These are phyloP conservation scores for Penicillium sp. DNA, from an alignment of 2,329 filamentous ascomycete genomes.

Conservation along the genomic window DNA sequence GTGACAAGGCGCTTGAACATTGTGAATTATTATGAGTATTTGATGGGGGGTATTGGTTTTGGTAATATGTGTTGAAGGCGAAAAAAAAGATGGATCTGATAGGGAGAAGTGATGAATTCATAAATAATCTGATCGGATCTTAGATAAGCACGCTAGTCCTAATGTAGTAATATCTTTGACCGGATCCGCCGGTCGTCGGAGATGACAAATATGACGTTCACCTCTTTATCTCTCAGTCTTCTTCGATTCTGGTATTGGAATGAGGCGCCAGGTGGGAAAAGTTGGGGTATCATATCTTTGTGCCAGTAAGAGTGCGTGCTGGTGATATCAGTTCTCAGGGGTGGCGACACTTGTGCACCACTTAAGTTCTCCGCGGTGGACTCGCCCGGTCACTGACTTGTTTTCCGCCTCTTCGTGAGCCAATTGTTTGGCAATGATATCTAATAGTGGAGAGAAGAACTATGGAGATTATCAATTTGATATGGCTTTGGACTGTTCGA, in stretches of 20 bases:
- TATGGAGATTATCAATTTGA: neutral
- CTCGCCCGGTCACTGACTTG: slow-evolving; percentile 9
- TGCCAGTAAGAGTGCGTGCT: slow-evolving; percentile 1
- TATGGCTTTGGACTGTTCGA: neutral
- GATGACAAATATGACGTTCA: slow-evolving; percentile 17
- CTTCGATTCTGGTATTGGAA: neutral
- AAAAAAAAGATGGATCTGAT: slow-evolving; percentile 22
- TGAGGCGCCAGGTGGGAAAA: neutral
- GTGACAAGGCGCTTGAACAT: slow-evolving; percentile 61
- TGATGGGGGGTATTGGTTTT: slow-evolving; percentile 2
- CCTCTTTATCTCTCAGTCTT: neutral
- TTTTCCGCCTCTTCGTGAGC: slow-evolving; percentile 17
- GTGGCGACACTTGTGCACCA: slow-evolving; percentile 16
- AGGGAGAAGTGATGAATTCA: slow-evolving; percentile 26
- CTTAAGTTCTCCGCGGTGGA: slow-evolving; percentile 21
- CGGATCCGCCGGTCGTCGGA: slow-evolving; percentile 26
- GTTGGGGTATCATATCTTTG: neutral
- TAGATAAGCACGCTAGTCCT: slow-evolving; percentile 20
- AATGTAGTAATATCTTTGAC: slow-evolving; percentile 9
- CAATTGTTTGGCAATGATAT: slow-evolving; percentile 23
- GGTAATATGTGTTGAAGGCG: slow-evolving; percentile 10
- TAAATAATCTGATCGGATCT: slow-evolving; percentile 28
- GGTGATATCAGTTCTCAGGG: slow-evolving; percentile 16
- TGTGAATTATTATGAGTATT: slow-evolving; percentile 20
- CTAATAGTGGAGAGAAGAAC: slow-evolving; percentile 18